Base-by-base conservation (phyloP, 352 stramenopile genomes). In the Aphanomyces stellatus region DNA sequence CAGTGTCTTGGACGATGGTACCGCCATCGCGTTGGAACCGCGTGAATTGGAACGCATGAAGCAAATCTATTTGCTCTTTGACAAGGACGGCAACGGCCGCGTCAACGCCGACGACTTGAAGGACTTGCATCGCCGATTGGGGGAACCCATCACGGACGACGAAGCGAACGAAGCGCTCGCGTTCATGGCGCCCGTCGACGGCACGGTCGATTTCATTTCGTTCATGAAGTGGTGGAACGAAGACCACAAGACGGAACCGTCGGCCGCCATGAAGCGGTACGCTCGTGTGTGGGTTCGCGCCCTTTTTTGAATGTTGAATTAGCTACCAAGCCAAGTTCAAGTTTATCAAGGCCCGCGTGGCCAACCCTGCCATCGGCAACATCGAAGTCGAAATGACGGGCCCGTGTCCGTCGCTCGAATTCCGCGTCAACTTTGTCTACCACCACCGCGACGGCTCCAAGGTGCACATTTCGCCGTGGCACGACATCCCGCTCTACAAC, bases 401-500 rank as follows among this genome's bases (percentile, higher is more conserved):
- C 33, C 81, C 87, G n/a, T 94, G 93, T 74, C 80, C 82, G n/a
- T 90, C 81, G 74, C 91, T 93, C 51, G 85, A 93, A 69, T 93
- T 93, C 80, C 85, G 85, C 56, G 76, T 96, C 43, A 93, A 96
- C 74, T 96, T 93, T 70, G 92, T 92, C 71, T 91, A 95, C 71
- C 82, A 88, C 41, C 74, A 83, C 51, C 77, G 73, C 41, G 86
- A 81, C 64, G 81, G 80, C 42, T 78, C 82, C 43, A 81, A 78
- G 53, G 81, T 90, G 69, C 82, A 91, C 61, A 97, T 98, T 76
- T 98, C 91, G 59, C 97, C 95, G 64, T 99, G 97, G 97, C 96
- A 99, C 77, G 96, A 99, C 69, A 96, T 99, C 62, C 91, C 94
- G 41, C 73, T 99, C 17, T 93, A 96, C 60, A 96, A 98, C 74